Conservation (phyloP, 108 stramenopile genomes). For the Cyclotella atomus region DNA sequence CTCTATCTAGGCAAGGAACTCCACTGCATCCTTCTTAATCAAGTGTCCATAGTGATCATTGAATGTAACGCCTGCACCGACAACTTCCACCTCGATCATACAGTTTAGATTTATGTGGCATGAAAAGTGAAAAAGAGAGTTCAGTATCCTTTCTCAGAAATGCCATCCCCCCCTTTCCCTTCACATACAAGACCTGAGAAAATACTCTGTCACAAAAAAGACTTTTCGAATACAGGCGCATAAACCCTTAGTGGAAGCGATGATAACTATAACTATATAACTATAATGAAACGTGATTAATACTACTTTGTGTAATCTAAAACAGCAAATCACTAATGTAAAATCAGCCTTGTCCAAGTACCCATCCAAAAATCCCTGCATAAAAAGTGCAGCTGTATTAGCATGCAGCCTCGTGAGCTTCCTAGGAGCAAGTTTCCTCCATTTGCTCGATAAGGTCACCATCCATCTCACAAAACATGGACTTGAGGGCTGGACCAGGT, state of each 20-base stretch:
- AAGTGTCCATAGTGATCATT: neutral
- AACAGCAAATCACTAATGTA: neutral
- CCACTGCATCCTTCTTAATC: neutral
- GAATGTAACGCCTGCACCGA: neutral
- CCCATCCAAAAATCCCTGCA: neutral
- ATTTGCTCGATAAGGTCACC: slow-evolving; percentile 1
- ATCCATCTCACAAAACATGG: neutral
- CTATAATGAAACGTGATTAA: neutral
- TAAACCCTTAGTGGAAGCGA: no score
- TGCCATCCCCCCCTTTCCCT: no score
- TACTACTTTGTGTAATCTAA: neutral
- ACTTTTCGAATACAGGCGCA: no score
- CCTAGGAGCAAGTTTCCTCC: neutral
- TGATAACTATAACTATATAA: no score
- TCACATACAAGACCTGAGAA: no score
- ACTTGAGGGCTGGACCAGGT: no score
- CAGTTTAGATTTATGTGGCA: neutral
- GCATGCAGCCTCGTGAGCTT: neutral
- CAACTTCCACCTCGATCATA: neutral
- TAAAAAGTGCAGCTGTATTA: neutral
- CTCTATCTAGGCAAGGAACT: no score
- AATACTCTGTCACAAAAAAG: neutral
- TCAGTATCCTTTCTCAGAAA: no score
- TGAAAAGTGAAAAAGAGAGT: no score
- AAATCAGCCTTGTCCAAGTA: no score